Percentiles rank a stretch among this genome's conserved stretches.
Evolutionary conservation across 495 filamentous ascomycete species (phyloP).

Genomic region (Hyphodiscus hymeniophilus): DNA sequence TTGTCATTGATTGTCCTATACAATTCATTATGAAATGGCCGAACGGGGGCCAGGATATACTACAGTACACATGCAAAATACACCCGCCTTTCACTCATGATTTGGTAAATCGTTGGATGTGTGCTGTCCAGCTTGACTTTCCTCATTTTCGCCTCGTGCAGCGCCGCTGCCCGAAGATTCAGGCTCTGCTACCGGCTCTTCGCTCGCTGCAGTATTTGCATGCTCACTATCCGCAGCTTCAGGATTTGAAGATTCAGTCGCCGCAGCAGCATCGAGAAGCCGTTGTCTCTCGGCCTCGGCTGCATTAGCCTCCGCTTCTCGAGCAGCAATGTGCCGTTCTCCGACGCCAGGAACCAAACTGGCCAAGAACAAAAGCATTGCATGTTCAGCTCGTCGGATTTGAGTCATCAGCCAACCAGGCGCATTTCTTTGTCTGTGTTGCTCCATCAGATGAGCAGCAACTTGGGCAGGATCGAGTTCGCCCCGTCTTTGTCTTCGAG

Average conservation of each 20-base stretch:
- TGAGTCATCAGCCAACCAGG: constrained; percentile 44
- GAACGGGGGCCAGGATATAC: too few relatives aligned
- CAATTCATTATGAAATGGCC: too few relatives aligned
- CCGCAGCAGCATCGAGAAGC: constrained; percentile 13
- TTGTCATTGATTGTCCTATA: too few relatives aligned
- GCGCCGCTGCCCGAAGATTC: too few relatives aligned
- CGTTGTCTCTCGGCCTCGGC: constrained; percentile 22
- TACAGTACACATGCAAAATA: too few relatives aligned
- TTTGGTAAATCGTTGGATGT: too few relatives aligned
- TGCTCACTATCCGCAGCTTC: not conserved
- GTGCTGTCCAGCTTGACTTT: too few relatives aligned
- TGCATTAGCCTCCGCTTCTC: constrained; percentile 21
- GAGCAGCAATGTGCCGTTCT: constrained; percentile 59
- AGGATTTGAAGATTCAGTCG: not conserved
- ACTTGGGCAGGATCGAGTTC: constrained; percentile 42
- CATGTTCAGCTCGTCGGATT: constrained; percentile 59
- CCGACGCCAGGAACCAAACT: constrained; percentile 80
- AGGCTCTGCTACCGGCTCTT: too few relatives aligned
- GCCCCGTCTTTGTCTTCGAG: constrained; percentile 4
- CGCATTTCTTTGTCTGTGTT: constrained; percentile 37
- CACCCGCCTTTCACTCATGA: too few relatives aligned
- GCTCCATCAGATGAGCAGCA: constrained; percentile 46
- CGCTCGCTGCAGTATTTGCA: too few relatives aligned
- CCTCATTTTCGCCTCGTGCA: too few relatives aligned
- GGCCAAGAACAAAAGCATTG: constrained; percentile 73